Percentiles rank a stretch among this genome's conserved stretches.
Evolutionary conservation across 768 basidiomycete species (phyloP).

Genomic region (Tulasnella sp.): DNA sequence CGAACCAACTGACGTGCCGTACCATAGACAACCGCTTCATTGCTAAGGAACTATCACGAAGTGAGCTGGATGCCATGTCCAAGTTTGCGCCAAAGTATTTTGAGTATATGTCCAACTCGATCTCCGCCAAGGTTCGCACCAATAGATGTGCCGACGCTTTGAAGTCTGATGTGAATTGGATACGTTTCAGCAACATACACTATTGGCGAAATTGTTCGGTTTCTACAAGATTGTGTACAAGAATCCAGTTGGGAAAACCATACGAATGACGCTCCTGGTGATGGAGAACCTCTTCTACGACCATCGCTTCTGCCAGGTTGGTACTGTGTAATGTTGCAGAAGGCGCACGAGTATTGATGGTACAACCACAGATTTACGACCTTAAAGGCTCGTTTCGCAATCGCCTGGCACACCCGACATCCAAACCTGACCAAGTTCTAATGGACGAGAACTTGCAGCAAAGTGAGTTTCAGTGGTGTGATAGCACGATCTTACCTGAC

Average conservation of each 20-base stretch:
- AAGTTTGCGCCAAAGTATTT: slow-evolving; percentile 97
- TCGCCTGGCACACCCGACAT: slow-evolving; percentile 77
- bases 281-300: slow-evolving; percentile 99
- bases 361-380: slow-evolving; percentile 74
- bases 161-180: slow-evolving; percentile 16
- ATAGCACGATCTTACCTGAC: slow-evolving; percentile 11
- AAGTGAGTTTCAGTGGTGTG: slow-evolving; percentile 40
- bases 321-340: not conserved
- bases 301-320: slow-evolving; percentile 74
- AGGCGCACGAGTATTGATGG: too few relatives aligned
- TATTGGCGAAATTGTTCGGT: slow-evolving; percentile 93
- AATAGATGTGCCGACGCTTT: not conserved
- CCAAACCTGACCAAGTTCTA: slow-evolving; percentile 79
- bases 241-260: slow-evolving; percentile 65
- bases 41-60: slow-evolving; percentile 85
- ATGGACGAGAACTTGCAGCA: slow-evolving; percentile 94
- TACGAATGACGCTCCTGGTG: slow-evolving; percentile 89
- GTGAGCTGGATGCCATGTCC: slow-evolving; percentile 90
- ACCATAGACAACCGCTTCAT: slow-evolving; percentile 90
- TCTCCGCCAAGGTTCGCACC: slow-evolving; percentile 61
- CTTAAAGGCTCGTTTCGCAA: slow-evolving; percentile 94
- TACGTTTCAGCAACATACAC: slow-evolving; percentile 65
- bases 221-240: slow-evolving; percentile 90
- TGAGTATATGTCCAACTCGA: slow-evolving; percentile 93
- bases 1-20: slow-evolving; percentile 1